Base-by-base conservation (phyloP, 768 basidiomycete species). In the Peribolospora baueri region DNA sequence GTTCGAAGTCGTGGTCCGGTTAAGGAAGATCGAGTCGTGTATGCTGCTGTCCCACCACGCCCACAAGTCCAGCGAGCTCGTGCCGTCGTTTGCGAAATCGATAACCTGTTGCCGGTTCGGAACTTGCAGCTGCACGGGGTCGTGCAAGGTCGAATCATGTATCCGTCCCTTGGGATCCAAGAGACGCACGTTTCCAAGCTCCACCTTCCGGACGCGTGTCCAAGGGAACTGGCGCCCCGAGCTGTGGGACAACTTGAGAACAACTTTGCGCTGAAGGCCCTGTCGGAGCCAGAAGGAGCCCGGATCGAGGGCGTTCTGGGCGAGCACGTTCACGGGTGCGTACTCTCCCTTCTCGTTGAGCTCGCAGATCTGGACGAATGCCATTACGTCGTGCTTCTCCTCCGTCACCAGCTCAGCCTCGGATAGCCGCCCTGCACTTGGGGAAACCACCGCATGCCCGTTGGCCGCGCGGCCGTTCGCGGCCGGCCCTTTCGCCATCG, bases 21-120 rank as follows among this genome's bases (percentile, higher is more conserved):
- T 91, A 58, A 98, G 73, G 48, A 90, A 70, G 11, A 77, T 66
- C 9, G 85, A 87, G 60, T 85, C 79, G 65, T 95, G 93, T 9
- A 84, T 70, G 56, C 87, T 86, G 1, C 85, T 86, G 68, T 98
- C 93, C 90, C 91, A 97, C 5, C 83, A 71, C 2, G 81, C 81
- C 54, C 78, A 76, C 7, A 78, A 79, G 25, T 73, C 69, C 48
- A 95, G 66, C 5, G 67, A 65, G 8, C 84, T 80, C 6, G 82
- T 84, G 3, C 91, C 90, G 67, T 95, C 88, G 1, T 81, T 73
- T 61, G 72, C 78, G 71, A 83, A 87, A 59, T 83, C 77, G 25
- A 85, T 69, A 1, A 52, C 63, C 68, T 83, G 81, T 14, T 82
- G 77, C 65, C 53, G 38, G 53, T 80, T 75, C 55, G 71, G 13